phyloP scores from a whole-genome alignment of 768 basidiomycete genomes.

The Kwoniella shandongensis region DNA sequence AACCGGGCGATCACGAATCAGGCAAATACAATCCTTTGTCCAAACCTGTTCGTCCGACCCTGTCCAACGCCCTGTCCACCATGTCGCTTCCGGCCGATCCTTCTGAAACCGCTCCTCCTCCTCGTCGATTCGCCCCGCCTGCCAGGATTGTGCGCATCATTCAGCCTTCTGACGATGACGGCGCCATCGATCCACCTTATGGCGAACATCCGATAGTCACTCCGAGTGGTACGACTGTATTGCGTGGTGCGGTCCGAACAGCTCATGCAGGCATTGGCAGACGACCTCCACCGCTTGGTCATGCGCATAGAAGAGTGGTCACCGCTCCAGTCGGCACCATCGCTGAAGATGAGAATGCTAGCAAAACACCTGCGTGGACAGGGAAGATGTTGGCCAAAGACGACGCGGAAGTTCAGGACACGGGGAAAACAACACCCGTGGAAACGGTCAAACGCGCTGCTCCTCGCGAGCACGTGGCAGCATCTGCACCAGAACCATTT shows the following conservation, averaged over 20 bases:
- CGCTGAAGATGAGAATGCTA: slow-evolving; percentile 1
- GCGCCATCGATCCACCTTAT: neutral
- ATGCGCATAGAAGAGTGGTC: slow-evolving; percentile 37
- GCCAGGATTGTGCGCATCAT: slow-evolving; percentile 14
- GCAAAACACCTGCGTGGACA: slow-evolving; percentile 9
- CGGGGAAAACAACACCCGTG: neutral
- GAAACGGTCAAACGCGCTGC: no score
- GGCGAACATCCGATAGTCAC: slow-evolving; percentile 9
- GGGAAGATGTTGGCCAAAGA: neutral
- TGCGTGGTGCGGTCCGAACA: slow-evolving; percentile 10
- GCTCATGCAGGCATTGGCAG: slow-evolving; percentile 5
- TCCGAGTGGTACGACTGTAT: slow-evolving; percentile 5
- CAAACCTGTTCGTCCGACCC: slow-evolving; percentile 16
- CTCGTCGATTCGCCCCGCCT: slow-evolving; percentile 22
- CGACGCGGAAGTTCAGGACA: neutral
- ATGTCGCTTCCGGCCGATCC: slow-evolving; percentile 3
- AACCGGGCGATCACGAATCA: neutral
- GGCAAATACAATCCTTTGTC: slow-evolving; percentile 7
- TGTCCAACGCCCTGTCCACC: slow-evolving; percentile 11
- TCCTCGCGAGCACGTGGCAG: no score
- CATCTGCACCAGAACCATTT: no score
- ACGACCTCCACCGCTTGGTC: slow-evolving; percentile 29
- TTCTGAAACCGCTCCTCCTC: slow-evolving; percentile 3
- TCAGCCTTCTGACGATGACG: slow-evolving; percentile 6
- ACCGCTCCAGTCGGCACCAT: slow-evolving; percentile 27